These are phyloP conservation scores for Trichoderma sp. DNA, from an alignment of 2,329 filamentous ascomycete species.

Conservation along the genomic window DNA sequence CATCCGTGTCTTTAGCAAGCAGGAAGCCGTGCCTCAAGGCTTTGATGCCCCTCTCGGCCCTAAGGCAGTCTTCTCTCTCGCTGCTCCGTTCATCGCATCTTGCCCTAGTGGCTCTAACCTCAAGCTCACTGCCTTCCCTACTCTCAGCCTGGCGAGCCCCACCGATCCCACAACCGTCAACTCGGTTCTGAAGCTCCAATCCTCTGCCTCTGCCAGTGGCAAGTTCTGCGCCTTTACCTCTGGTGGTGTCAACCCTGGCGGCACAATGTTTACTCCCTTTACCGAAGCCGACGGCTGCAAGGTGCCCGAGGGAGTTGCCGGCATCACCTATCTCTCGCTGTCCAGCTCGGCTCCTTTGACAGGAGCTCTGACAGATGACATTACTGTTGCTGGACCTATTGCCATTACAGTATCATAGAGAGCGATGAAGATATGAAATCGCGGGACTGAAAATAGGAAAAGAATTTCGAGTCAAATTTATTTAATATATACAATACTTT, in stretches of 20 bases:
- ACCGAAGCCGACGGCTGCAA: slow-evolving; percentile 56
- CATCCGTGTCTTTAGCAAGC: slow-evolving; percentile 63
- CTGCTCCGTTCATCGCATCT: slow-evolving; percentile 70
- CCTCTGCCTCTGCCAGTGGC: slow-evolving; percentile 54
- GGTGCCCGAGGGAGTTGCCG: slow-evolving; percentile 64
- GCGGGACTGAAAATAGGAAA: neutral
- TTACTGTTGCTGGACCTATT: slow-evolving; percentile 68
- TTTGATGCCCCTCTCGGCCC: slow-evolving; percentile 73
- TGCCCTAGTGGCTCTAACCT: slow-evolving; percentile 69
- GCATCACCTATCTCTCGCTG: slow-evolving; percentile 70
- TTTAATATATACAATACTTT: slow-evolving; percentile 14
- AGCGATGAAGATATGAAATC: neutral
- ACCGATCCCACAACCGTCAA: slow-evolving; percentile 42
- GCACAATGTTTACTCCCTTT: slow-evolving; percentile 64
- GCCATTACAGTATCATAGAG: slow-evolving; percentile 51
- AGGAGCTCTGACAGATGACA: slow-evolving; percentile 61
- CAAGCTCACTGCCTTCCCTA: slow-evolving; percentile 66
- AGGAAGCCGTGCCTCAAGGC: slow-evolving; percentile 65
- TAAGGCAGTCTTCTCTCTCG: slow-evolving; percentile 72
- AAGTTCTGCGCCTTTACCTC: slow-evolving; percentile 70
- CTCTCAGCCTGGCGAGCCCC: slow-evolving; percentile 55
- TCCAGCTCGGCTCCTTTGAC: slow-evolving; percentile 56
- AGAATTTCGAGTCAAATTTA: slow-evolving; percentile 19
- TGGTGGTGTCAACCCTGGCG: slow-evolving; percentile 58
- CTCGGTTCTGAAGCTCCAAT: slow-evolving; percentile 48